Base-by-base conservation (phyloP, 768 basidiomycete species). In the Hemileccinum rubropunctum region DNA sequence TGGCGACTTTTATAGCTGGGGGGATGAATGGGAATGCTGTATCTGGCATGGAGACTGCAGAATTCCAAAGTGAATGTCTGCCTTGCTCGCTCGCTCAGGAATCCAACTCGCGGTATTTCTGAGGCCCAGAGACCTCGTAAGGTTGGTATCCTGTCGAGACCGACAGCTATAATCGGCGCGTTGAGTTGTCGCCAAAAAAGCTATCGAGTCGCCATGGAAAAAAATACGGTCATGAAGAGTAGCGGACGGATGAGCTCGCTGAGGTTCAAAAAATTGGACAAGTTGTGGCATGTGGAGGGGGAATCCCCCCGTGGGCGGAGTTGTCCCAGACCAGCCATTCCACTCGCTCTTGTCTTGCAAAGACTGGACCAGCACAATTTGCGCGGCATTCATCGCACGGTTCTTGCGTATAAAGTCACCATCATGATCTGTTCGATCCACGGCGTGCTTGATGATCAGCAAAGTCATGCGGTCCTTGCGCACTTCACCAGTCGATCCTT, bases 1-100 rank as follows among this genome's bases (percentile, higher is more conserved):
- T 9, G 50, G 35, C 3, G 43, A 8, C 20, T 50, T 61, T 58
- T 58, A 62, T 53, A 58, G 37, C 45, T 18, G n/a, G 58, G 28
- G 39, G 36, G 15, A 26, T 13, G 28, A n/a, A 38, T 20, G 3
- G 45, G 54, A 39, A 45, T 45, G 40, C 38, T 14, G n/a, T n/a
- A 35, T 10, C 27, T 34, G 15, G 26, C n/a, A 23, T 34, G 39
- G 26, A 39, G 12, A 8, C 48, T 38, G 30, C 47, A 6, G 20
- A 32, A 50, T 61, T 53, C 52, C 51, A 38, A 36, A 38, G 30
- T 36, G 34, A 37, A 30, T 38, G 39, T 20, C 39, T 11, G 45
- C 32, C n/a, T n/a, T n/a, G n/a, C n/a, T n/a, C n/a, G n/a, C n/a
- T n/a, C n/a, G n/a, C n/a, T n/a, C 27, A 28, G 27, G 27, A 28